A percentile compares a stretch with the other conserved stretches of the same genome.
Conservation (phyloP, 768 basidiomycete genomes). For the Boletus rubropictus region DNA sequence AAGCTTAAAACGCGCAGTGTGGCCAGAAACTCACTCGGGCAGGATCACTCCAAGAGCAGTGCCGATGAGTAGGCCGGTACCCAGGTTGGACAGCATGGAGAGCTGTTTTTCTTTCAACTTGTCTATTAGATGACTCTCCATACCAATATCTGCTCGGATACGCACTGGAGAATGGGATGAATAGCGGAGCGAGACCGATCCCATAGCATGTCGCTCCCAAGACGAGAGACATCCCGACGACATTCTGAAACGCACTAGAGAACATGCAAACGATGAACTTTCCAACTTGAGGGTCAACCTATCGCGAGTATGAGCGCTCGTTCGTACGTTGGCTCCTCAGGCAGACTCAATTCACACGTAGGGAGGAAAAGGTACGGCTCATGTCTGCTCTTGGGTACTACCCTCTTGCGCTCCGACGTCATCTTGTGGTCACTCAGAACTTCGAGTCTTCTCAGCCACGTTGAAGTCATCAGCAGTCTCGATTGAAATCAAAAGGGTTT, state of each 20-base stretch:
- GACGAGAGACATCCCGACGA: slow-evolving; percentile 46
- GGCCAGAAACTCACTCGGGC: slow-evolving; percentile 68
- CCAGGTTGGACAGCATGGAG: slow-evolving; percentile 48
- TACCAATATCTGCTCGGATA: slow-evolving; percentile 5
- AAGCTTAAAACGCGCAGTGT: not conserved
- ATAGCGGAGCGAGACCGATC: slow-evolving; percentile 71
- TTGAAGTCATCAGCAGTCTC: not conserved
- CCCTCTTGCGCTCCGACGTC: not conserved
- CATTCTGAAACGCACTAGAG: slow-evolving; percentile 18
- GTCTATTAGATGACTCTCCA: slow-evolving; percentile 20
- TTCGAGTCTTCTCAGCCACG: not conserved
- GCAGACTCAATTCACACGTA: not conserved
- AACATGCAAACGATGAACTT: slow-evolving; percentile 14
- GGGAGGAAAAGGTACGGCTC: too few relatives aligned
- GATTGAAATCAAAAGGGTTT: not conserved
- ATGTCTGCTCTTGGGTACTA: not conserved
- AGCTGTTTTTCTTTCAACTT: slow-evolving; percentile 40
- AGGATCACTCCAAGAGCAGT: slow-evolving; percentile 89
- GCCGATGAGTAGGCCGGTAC: slow-evolving; percentile 82
- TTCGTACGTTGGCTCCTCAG: not conserved
- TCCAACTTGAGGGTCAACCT: not conserved
- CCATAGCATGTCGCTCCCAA: slow-evolving; percentile 61
- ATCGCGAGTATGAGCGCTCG: not conserved
- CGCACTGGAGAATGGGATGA: slow-evolving; percentile 63
- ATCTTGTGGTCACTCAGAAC: not conserved